These are phyloP conservation scores for Coffea eugenioides DNA, from an alignment of 257 asterid genomes.

Conservation along the genomic window DNA sequence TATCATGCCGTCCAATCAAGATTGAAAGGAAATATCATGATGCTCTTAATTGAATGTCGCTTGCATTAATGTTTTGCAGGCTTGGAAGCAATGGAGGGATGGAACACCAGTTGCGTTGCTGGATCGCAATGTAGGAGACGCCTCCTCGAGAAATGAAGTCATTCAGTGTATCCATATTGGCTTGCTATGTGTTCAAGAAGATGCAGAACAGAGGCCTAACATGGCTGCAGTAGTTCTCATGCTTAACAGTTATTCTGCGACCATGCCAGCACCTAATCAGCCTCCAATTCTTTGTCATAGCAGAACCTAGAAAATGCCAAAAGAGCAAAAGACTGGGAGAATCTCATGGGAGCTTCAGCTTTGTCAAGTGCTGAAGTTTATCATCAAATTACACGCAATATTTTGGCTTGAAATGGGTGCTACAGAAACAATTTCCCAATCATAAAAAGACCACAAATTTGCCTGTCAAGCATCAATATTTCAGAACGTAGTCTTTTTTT, in stretches of 20 bases:
- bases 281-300: constrained; percentile 7
- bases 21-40: no score
- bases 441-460: no score
- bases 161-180: constrained; percentile 15
- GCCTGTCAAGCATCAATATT: no score
- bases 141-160: neutral
- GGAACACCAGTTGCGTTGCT: constrained; percentile 2
- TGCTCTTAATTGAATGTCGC: no score
- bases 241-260: constrained; percentile 9
- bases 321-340: neutral
- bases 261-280: constrained; percentile 9
- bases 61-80: neutral
- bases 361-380: no score
- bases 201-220: constrained; percentile 9
- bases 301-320: neutral
- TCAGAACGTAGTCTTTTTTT: no score
- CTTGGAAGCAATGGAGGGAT: constrained; percentile 13
- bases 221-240: constrained; percentile 17
- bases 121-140: constrained; percentile 7
- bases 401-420: neutral
- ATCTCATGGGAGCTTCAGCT: neutral
- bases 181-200: constrained; percentile 20
- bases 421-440: neutral
- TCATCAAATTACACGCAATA: neutral
- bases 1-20: no score